phyloP scores from a whole-genome alignment of 257 asterid species.

The Gentiana straminea region DNA sequence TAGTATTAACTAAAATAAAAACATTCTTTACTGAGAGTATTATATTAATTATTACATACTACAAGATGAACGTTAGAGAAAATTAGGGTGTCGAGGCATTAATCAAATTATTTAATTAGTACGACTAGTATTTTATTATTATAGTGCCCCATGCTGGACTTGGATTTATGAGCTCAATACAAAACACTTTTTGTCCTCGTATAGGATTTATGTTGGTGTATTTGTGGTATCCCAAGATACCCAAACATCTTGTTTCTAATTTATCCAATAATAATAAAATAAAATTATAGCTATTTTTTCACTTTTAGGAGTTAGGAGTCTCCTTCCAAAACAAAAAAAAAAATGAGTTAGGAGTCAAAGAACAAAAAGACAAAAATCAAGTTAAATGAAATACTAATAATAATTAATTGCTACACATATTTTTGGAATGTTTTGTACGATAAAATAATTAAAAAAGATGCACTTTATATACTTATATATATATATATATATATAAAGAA shows the following conservation, averaged over 20 bases:
- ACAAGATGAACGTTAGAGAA: conserved; percentile 20
- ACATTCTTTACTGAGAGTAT: conserved; percentile 30
- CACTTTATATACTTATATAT: no score
- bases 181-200: conserved; percentile 11
- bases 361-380: not conserved
- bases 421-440: no score
- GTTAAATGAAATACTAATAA: no score
- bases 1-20: conserved; percentile 27
- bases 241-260: no score
- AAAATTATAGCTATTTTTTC: no score
- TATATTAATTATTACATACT: conserved; percentile 14
- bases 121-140: no score
- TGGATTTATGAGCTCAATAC: conserved; percentile 7
- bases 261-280: no score
- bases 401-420: no score
- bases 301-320: no score
- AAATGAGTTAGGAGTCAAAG: not conserved
- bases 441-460: no score
- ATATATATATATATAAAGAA: no score
- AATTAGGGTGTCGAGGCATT: conserved; percentile 31
- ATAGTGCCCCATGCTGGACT: conserved; percentile 16
- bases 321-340: not conserved
- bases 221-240: no score
- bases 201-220: conserved; percentile 3
- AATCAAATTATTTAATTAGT: not conserved